A percentile compares a stretch with the other conserved stretches of the same genome.
These are phyloP conservation scores for Lotmaria passim DNA, from an alignment of 208 protist species.

Conservation along the genomic window DNA sequence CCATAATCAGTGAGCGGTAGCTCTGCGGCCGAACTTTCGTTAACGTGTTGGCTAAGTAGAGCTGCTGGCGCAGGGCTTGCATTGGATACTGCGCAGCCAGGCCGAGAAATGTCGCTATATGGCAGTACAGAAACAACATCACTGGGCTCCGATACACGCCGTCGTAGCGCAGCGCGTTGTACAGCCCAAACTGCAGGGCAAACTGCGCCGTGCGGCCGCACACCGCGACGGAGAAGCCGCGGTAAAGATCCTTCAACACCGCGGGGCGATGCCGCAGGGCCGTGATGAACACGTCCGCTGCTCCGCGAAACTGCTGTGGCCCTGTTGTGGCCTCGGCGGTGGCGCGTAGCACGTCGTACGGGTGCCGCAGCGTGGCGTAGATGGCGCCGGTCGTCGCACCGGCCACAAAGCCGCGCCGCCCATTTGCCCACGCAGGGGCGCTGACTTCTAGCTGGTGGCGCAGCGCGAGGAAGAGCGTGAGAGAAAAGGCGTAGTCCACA, in stretches of 20 bases:
- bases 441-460: conserved; percentile 26
- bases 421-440: neutral
- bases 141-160: conserved; percentile 61
- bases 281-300: conserved; percentile 64
- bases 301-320: conserved; percentile 51
- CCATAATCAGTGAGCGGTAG: conserved; percentile 64
- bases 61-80: conserved; percentile 67
- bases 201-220: conserved; percentile 48
- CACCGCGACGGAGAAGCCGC: conserved; percentile 48
- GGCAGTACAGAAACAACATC: conserved; percentile 81
- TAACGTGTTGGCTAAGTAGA: conserved; percentile 51
- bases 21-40: conserved; percentile 37
- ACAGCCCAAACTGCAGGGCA: conserved; percentile 73
- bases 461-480: conserved; percentile 49
- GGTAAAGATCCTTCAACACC: conserved; percentile 64
- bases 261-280: conserved; percentile 58
- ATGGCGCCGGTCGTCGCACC: conserved; percentile 57
- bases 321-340: conserved; percentile 57
- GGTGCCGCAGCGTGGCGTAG: conserved; percentile 64
- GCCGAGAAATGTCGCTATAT: conserved; percentile 59
- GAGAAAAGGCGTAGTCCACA: conserved; percentile 46
- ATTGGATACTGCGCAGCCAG: conserved; percentile 68
- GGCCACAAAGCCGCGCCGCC: conserved; percentile 50
- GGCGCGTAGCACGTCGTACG: conserved; percentile 78
- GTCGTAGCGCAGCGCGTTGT: conserved; percentile 79